Evolutionary conservation across 2,329 filamentous ascomycete genomes (phyloP).

Genomic region (Microsporum ferrugineum): DNA sequence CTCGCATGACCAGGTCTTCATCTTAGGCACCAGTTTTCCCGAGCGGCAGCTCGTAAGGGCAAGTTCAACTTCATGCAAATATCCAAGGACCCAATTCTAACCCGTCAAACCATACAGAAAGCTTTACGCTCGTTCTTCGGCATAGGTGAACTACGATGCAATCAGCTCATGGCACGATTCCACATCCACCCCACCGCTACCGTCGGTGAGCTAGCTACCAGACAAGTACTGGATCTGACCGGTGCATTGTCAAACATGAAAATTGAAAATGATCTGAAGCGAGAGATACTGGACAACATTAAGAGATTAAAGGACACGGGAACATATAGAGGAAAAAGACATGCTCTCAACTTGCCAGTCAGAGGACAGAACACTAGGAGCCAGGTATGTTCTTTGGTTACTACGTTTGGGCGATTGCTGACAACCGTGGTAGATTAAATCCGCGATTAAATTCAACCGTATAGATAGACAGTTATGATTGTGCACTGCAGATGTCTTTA

Average conservation of each 20-base stretch:
- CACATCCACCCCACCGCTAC: constrained; percentile 75
- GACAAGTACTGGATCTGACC: constrained; percentile 70
- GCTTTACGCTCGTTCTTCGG: constrained; percentile 76
- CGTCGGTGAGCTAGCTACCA: constrained; percentile 60
- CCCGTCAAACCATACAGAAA: constrained; percentile 21
- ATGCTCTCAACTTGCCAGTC: constrained; percentile 86
- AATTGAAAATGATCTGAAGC: constrained; percentile 77
- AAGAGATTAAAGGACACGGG: constrained; percentile 79
- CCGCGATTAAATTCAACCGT: constrained; percentile 48
- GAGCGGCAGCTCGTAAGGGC: constrained; percentile 76
- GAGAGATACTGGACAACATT: constrained; percentile 74
- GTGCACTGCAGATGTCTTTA: neutral
- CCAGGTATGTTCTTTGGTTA: constrained; percentile 41
- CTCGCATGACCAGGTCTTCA: constrained; percentile 55
- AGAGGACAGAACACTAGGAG: constrained; percentile 79
- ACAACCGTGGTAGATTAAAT: constrained; percentile 41
- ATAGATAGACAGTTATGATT: constrained; percentile 40
- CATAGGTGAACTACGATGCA: constrained; percentile 58
- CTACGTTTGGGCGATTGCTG: neutral
- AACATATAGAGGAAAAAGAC: constrained; percentile 73
- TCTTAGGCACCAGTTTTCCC: constrained; percentile 75
- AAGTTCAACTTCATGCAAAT: constrained; percentile 22
- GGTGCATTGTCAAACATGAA: constrained; percentile 83
- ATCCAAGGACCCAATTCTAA: neutral
- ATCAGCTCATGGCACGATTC: constrained; percentile 74